Evolutionary conservation across 1,139 yeast species (phyloP).

Genomic region (Blastobotrys malaysiensis): DNA sequence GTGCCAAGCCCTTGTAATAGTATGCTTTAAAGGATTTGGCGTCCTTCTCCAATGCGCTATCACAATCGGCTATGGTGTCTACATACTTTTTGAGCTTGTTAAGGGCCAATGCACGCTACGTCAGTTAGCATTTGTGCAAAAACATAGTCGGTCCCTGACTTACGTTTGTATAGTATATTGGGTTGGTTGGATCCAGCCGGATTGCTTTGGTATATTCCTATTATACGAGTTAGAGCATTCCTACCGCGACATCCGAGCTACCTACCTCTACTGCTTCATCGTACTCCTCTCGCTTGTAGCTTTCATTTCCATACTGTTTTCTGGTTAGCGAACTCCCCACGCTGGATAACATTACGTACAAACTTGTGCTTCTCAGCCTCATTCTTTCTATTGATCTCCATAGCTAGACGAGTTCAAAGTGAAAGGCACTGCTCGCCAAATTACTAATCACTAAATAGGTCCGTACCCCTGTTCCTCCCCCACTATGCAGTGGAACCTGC

Average conservation of each 20-base stretch:
- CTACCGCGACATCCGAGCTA: constrained; percentile 19
- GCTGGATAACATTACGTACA: background rate
- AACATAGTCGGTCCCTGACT: constrained; percentile 6
- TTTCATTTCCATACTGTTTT: constrained; percentile 28
- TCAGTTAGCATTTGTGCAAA: constrained; percentile 1
- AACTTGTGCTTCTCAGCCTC: background rate
- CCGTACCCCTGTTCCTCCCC: background rate
- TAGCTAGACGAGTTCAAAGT: background rate
- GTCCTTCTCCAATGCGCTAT: constrained; percentile 33
- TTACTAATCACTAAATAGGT: background rate
- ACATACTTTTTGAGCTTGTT: constrained; percentile 23
- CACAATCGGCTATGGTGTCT: constrained; percentile 31
- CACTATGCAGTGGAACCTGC: background rate
- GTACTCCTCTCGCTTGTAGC: constrained; percentile 37
- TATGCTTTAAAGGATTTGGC: constrained; percentile 28
- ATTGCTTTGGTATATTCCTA: constrained; percentile 16
- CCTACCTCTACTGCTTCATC: constrained; percentile 31
- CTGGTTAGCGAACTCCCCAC: constrained; percentile 2
- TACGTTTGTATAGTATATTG: constrained; percentile 29
- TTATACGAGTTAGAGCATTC: background rate
- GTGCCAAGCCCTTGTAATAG: constrained; percentile 31
- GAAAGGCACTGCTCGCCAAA: background rate
- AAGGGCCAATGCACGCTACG: constrained; percentile 27
- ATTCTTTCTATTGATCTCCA: background rate
- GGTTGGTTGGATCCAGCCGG: constrained; percentile 26